phyloP scores from a whole-genome alignment of 208 protist species.

The Trypanosoma platydactyli region DNA sequence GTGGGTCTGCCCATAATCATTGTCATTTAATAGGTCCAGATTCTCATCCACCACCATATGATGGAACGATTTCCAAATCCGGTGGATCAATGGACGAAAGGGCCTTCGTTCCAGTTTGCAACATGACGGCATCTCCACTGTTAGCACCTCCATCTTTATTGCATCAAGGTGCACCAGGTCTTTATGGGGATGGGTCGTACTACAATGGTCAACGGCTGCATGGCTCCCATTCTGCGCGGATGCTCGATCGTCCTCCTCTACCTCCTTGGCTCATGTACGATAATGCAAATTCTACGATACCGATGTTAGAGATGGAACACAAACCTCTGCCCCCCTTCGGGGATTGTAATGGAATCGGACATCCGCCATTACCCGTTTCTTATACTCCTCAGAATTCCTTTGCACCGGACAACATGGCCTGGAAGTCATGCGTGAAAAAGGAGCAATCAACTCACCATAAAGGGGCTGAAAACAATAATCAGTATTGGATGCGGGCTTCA shows the following conservation, averaged over 20 bases:
- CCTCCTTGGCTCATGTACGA: not conserved
- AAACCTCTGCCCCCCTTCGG: not conserved
- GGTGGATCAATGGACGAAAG: not conserved
- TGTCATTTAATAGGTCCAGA: not conserved
- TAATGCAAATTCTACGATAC: no score
- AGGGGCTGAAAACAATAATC: no score
- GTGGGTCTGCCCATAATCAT: not conserved
- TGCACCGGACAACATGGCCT: no score
- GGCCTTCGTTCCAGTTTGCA: not conserved
- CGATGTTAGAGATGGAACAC: not conserved
- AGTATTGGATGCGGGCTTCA: no score
- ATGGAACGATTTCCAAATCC: not conserved
- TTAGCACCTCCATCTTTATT: not conserved
- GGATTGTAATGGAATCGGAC: not conserved
- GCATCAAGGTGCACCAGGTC: not conserved
- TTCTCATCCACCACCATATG: constrained; percentile 3
- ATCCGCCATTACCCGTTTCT: no score
- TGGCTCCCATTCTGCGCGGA: not conserved
- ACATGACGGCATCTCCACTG: not conserved
- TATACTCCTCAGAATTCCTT: no score
- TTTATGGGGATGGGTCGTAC: constrained; percentile 7
- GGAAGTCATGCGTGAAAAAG: not conserved
- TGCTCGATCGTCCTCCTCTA: not conserved
- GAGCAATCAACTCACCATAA: not conserved
- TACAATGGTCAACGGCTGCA: constrained; percentile 8